Evolutionary conservation across 257 asterid species (phyloP), one percentile per base, ranked within the genome.

Genomic region (Primulina huaijiensis): DNA sequence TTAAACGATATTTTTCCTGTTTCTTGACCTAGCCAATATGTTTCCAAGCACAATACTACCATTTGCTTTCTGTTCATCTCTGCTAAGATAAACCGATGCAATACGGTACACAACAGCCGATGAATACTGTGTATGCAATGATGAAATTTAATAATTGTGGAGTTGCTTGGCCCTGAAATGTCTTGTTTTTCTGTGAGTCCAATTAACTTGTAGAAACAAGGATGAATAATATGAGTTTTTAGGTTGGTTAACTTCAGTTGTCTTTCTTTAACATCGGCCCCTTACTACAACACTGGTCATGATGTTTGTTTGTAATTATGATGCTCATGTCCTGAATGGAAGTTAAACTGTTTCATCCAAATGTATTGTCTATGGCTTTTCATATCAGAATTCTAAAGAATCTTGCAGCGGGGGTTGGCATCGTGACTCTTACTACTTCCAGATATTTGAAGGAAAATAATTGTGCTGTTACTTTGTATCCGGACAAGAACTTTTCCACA

Each of bases 1-100:
- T 52, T 69, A 11, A 70, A 63, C 29, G 66, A 65, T 63, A 7
- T 58, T 66, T 7, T 17, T 66, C 8, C 16, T 63, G 31, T 72
- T 65, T 30, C 37, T 29, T 43, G 50, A 61, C 20, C 65, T 68
- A 65, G 30, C 64, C 43, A 29, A 33, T 31, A 31, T 19, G 19
- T 50, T 69, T 60, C 30, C 34, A 10, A 37, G 43, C 12, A 37
- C 11, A 37, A 37, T 37, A 59, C 17, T 65, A 19, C 62, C 66
- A 20, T 17, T 40, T 25, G 56, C 53, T 65, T 62, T 58, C 37
- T 12, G 16, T 60, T 61, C 33, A 60, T 72, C 20, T 4, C 3
- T 38, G 37, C 53, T 38, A 19, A 12, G 25, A 27, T 29, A 19
- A 16, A 59, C 29, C 33, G 29, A 38, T 43, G 2, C 6, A 43